Conservation (phyloP, 306 rosid species). For the Argentina anserina region DNA sequence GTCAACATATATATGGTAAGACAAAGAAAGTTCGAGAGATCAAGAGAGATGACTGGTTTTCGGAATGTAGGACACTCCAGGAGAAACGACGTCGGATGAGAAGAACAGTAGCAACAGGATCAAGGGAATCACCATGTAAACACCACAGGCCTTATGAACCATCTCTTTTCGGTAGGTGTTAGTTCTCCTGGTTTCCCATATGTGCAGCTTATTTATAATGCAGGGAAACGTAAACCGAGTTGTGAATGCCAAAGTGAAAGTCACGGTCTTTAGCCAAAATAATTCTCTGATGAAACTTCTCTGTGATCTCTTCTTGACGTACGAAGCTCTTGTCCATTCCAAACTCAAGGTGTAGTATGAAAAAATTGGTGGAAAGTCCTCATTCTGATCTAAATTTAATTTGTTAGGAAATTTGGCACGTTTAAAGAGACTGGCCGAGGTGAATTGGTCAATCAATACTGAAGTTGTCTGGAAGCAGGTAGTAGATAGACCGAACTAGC, state of each 20-base stretch:
- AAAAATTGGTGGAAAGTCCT: neutral
- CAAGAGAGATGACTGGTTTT: neutral
- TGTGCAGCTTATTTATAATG: neutral
- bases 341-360: neutral
- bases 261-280: neutral
- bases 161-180: neutral
- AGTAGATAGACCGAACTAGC: neutral
- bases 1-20: no score
- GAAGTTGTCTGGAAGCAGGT: neutral
- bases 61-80: neutral
- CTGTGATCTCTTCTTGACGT: neutral
- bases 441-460: neutral
- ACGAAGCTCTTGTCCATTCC: neutral
- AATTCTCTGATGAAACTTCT: neutral
- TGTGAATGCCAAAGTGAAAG: neutral
- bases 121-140: neutral
- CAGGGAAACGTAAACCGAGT: neutral
- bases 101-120: neutral
- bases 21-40: neutral
- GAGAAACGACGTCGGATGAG: neutral
- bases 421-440: no score
- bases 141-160: neutral
- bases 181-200: neutral
- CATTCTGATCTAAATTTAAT: neutral
- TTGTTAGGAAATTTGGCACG: neutral